Evolutionary conservation across 2,329 filamentous ascomycete genomes (phyloP), one percentile per base, ranked within the genome.

Genomic region (Microdochium nivale): DNA sequence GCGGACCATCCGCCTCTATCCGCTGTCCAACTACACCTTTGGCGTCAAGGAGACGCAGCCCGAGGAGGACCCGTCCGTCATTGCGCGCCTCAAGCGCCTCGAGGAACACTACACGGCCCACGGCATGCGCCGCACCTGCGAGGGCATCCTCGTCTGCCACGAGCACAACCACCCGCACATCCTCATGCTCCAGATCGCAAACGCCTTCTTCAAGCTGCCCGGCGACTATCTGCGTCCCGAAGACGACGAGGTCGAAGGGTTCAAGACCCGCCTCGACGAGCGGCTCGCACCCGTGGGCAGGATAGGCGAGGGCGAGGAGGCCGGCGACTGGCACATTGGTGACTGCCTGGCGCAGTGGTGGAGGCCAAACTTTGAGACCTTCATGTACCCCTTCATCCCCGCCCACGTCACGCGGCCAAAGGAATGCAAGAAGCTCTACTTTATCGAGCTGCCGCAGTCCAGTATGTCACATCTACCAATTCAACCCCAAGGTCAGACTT

Each of bases 81-180:
- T 96, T 52, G 91, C 94, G 52, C 87, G 94, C 2, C 77, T 99
- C 58, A 91, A 92, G 74, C 85, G 94, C 9, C 79, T 99, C n/a
- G 90, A 97, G 68, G 91, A 97, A 67, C 91, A 99, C 72, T 99
- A 95, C 69, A 77, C 81, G 27, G 79, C 86, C 56, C 84, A 97
- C 76, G 94, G 94, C 64, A 99, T 99, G 94, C 86, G 94, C 53
- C 86, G 94, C 52, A 97, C 94, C 19, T 96, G 92, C 70, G 94
- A 99, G 73, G 94, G 91, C 62, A 90, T 99, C 61, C 80, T 99
- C 48, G 90, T 99, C 60, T 99, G 94, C 74, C 94, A 99, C 69
- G 94, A 99, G 72, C 92, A 97, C 77, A 97, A 96, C 73, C 94
- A 97, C 70, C 94, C 94, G 14, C 94, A 99, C 70, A 95, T 99